Percentiles rank a stretch among this genome's conserved stretches.
phyloP scores from a whole-genome alignment of 108 stramenopile species.

The Pseudonitzschia pungens region DNA sequence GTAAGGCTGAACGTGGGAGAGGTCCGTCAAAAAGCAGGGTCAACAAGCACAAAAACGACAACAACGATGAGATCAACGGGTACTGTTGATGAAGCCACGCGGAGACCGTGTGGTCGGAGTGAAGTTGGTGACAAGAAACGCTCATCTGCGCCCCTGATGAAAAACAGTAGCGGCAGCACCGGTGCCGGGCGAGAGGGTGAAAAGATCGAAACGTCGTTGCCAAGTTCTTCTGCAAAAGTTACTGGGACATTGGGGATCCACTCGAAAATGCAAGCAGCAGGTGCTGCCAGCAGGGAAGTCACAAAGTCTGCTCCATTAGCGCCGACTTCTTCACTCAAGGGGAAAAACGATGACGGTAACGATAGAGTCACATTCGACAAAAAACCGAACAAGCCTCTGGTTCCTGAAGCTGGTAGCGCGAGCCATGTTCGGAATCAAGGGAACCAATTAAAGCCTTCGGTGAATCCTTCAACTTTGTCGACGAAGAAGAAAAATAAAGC shows the following conservation, averaged over 20 bases:
- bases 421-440: not conserved
- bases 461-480: not conserved
- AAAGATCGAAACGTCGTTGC: not conserved
- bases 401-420: constrained; percentile 2
- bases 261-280: not conserved
- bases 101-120: not conserved
- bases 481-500: not conserved
- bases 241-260: not conserved
- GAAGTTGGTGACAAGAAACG: not conserved
- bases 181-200: not conserved
- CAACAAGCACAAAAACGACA: not conserved
- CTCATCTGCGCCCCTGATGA: not conserved
- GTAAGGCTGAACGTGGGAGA: not conserved
- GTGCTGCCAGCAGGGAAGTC: not conserved
- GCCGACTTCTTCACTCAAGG: not conserved
- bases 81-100: not conserved
- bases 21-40: not conserved
- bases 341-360: constrained; percentile 22
- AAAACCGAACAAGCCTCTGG: constrained; percentile 20
- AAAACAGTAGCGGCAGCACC: not conserved
- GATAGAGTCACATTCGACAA: constrained; percentile 34
- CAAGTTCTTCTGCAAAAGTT: not conserved
- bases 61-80: not conserved
- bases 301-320: not conserved
- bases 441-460: not conserved